Base-by-base conservation (phyloP, 2,329 filamentous ascomycete genomes). In the Scortechinia acanthostroma region DNA sequence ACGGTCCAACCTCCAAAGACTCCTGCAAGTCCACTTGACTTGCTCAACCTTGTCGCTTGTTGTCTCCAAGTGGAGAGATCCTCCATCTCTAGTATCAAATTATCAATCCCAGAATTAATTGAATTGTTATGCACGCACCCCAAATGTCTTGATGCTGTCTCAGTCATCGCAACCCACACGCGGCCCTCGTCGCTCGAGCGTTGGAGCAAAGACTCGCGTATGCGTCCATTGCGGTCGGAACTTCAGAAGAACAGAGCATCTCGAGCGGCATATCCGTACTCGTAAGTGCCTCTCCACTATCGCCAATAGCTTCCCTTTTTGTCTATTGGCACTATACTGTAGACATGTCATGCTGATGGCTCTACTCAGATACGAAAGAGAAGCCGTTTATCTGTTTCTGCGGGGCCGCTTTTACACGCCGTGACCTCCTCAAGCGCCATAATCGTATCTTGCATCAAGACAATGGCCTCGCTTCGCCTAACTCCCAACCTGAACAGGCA, bases 191-290 rank as follows among this genome's bases (percentile, higher is more conserved):
- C 48, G 50, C 48, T 48, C 47, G 37, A 51, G 45, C 17, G 40
- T 46, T 17, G 48, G 47, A 21, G 42, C 51, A 3, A 48, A 47
- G 33, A 40, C 49, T 30, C 59, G 56, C 25, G 52, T 56, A 21
- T 71, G 68, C 45, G 55, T 62, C 43, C 65, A 69, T 51, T 71
- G 68, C 48, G 62, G 60, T 43, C 55, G 68, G 42, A 59, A 55
- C 42, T 71, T 71, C 58, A 69, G 70, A 53, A 61, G 68, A 19
- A 67, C 66, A 33, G 68, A 71, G 53, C 68, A 71, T 52, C 50
- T 70, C 46, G 66, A 69, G 49, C 63, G 68, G 46, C 68, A 71
- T 55, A 59, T 70, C 42, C 60, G 68, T 48, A 71, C 66, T 43
- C 68, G 68, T 71, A 52, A 59, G 68, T 17, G n/a, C 10, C 25